Evolutionary conservation across 352 stramenopile species (phyloP), one percentile per base, ranked within the genome.

Genomic region (Phytophthora fragariae): DNA sequence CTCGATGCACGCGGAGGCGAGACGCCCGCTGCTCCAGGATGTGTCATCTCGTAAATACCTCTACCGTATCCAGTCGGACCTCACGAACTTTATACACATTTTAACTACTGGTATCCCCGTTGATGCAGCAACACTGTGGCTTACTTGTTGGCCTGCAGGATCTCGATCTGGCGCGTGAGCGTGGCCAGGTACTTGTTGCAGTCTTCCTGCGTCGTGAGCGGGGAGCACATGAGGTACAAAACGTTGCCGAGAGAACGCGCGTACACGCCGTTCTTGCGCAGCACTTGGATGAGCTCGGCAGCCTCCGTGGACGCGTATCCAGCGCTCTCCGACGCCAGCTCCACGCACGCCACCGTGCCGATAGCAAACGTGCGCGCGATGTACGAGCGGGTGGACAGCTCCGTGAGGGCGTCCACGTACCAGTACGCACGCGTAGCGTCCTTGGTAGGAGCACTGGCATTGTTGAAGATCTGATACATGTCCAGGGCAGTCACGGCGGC

Each of bases 151-250:
- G 68, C 56, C 35, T 85, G 77, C n/a, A 88, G 56, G 37, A 82
- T 65, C 31, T 78, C 67, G n/a, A 92, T 72, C 65, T 92, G 69
- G 17, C 67, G 53, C 27, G 72, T 86, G 44, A 94, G 66, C 9
- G 67, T 83, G 5, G 65, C 49, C 19, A 95, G 80, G 58, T 92
- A 90, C 52, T 82, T 82, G 62, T 73, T 75, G 65, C 88, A 95
- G 53, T 92, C 85, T 46, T 76, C 72, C 46, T 80, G 75, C 5
- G 86, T 88, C 27, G 86, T 95, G 0, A 96, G 72, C 0, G 89
- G 89, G 8, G 89, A 95, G 71, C 86, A 93, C 88, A 96, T 96
- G 64, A 96, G 75, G 73, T 96, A 96, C 44, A 96, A 59, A 59
- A 95, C 88, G 63, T 95, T 96, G 31, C 89, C 89, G 0, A 96